Evolutionary conservation across 208 protist species (phyloP), one percentile per base, ranked within the genome.

Genomic region (Leishmania major): DNA sequence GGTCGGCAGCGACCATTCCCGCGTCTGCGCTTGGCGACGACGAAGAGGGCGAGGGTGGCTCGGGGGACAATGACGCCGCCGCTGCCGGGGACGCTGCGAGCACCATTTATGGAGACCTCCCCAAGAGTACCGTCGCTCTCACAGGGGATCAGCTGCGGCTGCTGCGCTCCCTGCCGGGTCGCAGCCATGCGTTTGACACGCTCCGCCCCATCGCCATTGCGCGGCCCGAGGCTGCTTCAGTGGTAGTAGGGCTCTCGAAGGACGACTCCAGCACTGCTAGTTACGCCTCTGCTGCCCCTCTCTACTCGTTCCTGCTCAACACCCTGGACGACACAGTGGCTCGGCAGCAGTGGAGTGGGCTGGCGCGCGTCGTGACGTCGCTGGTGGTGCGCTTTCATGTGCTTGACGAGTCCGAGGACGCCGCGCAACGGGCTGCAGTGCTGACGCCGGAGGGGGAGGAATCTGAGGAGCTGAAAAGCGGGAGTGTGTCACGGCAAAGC

Each of bases 291-390:
- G 64, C 13, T 13, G 57, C 76, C 6, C 47, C 28, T 59, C 75
- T 86, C 60, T 86, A 86, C 64, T 86, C 82, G 31, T 86, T 94
- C 62, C 78, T 94, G n/a, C 76, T 81, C 53, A 84, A 82, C 77
- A 81, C 78, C 17, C 72, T 91, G 28, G 70, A 87, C 37, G 91
- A 95, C 72, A 76, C 40, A 45, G 85, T 87, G 53, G 84, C 82
- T 31, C 83, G 89, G 53, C 88, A 88, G 83, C 81, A 88, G 81
- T 95, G 92, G 92, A 71, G 89, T 8, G 88, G 86, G 28, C 57
- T 96, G 80, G 89, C 90, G 19, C 90, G 92, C 66, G 78, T 97
- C 37, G 80, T 97, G 25, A 90, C 88, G 31, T 94, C 91, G 35
- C 83, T 97, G 17, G 79, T 94, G 35, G 90, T 90, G 47, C 91